Percentiles rank a stretch among this genome's conserved stretches.
Conservation (phyloP, 495 filamentous ascomycete genomes). For the Penicillium bovifimosum region DNA sequence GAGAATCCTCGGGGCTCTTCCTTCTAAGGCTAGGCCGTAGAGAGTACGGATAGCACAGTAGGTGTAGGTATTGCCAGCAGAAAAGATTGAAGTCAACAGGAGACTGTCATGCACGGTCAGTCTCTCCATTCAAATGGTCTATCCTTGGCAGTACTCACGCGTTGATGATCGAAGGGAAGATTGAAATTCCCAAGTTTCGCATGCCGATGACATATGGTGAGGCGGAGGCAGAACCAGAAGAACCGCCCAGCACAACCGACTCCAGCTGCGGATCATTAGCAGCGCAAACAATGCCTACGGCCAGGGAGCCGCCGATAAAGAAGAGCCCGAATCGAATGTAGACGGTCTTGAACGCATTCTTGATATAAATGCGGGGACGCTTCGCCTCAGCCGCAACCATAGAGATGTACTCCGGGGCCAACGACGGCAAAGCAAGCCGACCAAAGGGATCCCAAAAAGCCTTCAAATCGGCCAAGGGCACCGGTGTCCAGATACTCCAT, state of each 20-base stretch:
- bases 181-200: constrained; percentile 57
- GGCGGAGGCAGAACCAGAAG: constrained; percentile 45
- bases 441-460: constrained; percentile 65
- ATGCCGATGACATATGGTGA: constrained; percentile 82
- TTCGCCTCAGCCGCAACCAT: constrained; percentile 77
- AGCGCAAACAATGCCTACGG: constrained; percentile 62
- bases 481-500: constrained; percentile 55
- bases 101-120: constrained; percentile 20
- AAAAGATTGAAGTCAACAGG: constrained; percentile 69
- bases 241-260: constrained; percentile 31
- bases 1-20: constrained; percentile 59
- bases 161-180: constrained; percentile 28
- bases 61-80: constrained; percentile 77
- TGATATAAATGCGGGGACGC: constrained; percentile 52
- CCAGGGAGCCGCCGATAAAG: constrained; percentile 67
- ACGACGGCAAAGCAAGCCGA: constrained; percentile 32
- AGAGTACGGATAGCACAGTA: constrained; percentile 74
- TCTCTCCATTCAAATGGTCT: background rate
- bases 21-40: constrained; percentile 64
- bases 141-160: constrained; percentile 13
- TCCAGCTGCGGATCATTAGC: constrained; percentile 47
- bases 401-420: constrained; percentile 74
- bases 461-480: constrained; percentile 61
- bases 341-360: constrained; percentile 68
- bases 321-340: constrained; percentile 69